phyloP scores from a whole-genome alignment of 169 alveolate species.

The Plasmodium chabaudi region DNA sequence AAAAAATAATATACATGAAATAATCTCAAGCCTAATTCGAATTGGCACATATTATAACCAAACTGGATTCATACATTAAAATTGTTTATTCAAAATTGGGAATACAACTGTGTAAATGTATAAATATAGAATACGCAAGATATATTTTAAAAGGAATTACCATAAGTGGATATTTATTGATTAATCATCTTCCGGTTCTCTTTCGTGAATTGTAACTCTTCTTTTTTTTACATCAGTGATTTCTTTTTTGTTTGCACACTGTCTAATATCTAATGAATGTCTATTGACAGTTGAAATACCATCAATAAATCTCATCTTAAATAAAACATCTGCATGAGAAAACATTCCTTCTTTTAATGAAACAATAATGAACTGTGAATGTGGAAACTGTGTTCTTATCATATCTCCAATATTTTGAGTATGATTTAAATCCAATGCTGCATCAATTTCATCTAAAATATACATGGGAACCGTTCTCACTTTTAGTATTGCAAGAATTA shows the following conservation, averaged over 20 bases:
- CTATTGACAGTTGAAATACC: conserved; percentile 90
- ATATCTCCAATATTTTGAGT: conserved; percentile 98
- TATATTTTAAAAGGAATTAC: too few species aligned
- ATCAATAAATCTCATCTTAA: conserved; percentile 94
- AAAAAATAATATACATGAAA: too few species aligned
- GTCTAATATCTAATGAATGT: conserved; percentile 74
- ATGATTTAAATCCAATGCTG: conserved; percentile 99
- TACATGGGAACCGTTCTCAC: conserved; percentile 99
- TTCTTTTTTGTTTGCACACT: conserved; percentile 34
- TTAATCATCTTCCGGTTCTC: conserved; percentile 56
- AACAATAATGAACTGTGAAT: conserved; percentile 97
- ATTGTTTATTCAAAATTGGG: too few species aligned
- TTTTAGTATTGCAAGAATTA: conserved; percentile 96
- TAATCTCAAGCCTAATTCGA: too few species aligned
- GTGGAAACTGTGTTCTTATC: conserved; percentile 97
- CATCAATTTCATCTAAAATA: conserved; percentile 99
- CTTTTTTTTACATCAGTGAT: conserved; percentile 40
- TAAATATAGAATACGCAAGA: too few species aligned
- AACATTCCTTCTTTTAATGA: conserved; percentile 98
- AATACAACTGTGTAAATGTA: too few species aligned
- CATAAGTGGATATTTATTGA: too few species aligned
- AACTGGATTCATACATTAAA: too few species aligned
- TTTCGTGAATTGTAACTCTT: conserved; percentile 57
- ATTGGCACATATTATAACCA: too few species aligned
- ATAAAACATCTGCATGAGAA: conserved; percentile 97